Evolutionary conservation across 208 protist species (phyloP).

Genomic region (Trypanosoma lewisi): DNA sequence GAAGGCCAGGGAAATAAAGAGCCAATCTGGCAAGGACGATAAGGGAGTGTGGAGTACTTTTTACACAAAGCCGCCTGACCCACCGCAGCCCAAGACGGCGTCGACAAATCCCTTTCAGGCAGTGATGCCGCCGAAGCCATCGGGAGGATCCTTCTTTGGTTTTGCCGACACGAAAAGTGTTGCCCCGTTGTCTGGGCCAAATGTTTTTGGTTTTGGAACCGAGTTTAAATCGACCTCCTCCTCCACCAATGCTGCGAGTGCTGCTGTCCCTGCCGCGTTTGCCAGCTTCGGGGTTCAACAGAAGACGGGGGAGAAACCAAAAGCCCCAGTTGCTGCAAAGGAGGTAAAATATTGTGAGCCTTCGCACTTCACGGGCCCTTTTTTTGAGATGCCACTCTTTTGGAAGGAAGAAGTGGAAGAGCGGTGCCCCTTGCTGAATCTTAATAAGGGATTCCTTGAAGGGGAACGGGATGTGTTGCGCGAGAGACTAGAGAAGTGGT

Average conservation of each 20-base stretch:
- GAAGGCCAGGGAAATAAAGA: slow-evolving; percentile 58
- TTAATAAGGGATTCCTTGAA: slow-evolving; percentile 80
- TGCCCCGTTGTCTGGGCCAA: slow-evolving; percentile 1
- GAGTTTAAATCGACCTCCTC: slow-evolving; percentile 5
- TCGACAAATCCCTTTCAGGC: background rate
- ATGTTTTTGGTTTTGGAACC: slow-evolving; percentile 26
- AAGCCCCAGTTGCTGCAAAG: slow-evolving; percentile 15
- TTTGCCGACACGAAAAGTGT: slow-evolving; percentile 5
- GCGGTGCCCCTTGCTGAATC: slow-evolving; percentile 69
- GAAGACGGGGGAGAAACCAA: slow-evolving; percentile 19
- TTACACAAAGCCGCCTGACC: slow-evolving; percentile 21
- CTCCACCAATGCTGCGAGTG: too few species aligned
- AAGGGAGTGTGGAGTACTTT: slow-evolving; percentile 57
- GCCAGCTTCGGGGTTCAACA: slow-evolving; percentile 8
- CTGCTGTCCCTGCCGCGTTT: slow-evolving; percentile 6
- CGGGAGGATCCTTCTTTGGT: slow-evolving; percentile 14
- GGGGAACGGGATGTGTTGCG: slow-evolving; percentile 58
- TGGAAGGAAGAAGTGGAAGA: slow-evolving; percentile 78
- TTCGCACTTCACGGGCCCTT: slow-evolving; percentile 73
- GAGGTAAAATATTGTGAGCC: slow-evolving; percentile 53
- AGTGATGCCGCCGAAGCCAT: background rate
- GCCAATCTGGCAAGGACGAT: slow-evolving; percentile 32
- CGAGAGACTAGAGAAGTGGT: slow-evolving; percentile 62
- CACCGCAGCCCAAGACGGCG: background rate
- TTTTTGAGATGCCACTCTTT: slow-evolving; percentile 81